Evolutionary conservation across 2,329 filamentous ascomycete genomes (phyloP), one percentile per base, ranked within the genome.

Genomic region (Pseudophaeomoniella oleicola): DNA sequence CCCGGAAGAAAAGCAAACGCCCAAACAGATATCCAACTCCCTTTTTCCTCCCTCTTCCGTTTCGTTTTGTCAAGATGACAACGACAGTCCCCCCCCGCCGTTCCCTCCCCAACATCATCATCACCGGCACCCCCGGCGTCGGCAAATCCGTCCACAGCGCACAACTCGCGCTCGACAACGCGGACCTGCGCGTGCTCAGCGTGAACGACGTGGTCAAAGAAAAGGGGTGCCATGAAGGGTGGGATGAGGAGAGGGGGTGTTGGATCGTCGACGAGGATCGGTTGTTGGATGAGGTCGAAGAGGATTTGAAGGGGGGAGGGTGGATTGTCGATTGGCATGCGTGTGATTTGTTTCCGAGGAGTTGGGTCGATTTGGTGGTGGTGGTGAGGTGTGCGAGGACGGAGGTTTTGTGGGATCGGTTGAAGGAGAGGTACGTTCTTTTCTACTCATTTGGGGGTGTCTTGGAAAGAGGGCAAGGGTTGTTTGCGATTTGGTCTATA

Each of bases 221-320:
- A 43, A 74, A 79, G 46, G 75, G 71, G 40, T 94, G 87, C 52
- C 82, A 90, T 51, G 86, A 94, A 52, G 82, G 82, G 16, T 93
- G 75, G 61, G 85, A 92, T 47, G 81, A 92, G 31, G 81, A 87
- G 56, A 77, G 79, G 37, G 75, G 84, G 55, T 86, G 81, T 50
- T 92, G 82, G 76, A 81, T 96, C 39, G 87, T 98, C 12, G 88
- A 98, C 53, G 90, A 98, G 58, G 90, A 98, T 54, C 93, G 92
- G 78, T 64, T 98, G 19, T 70, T 98, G 15, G 90, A 98, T 55
- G 75, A 81, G 34, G 80, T 98, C 39, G 90, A 96, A 61, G 79
- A 90, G 42, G 71, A 83, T 41, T 37, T 9, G 47, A 42, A 13
- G 62, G n/a, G 71, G 14, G 88, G 88, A 39, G 90, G 90, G 14